These are phyloP conservation scores for Erodium trifolium DNA, from an alignment of 441 rosid species.

Conservation along the genomic window DNA sequence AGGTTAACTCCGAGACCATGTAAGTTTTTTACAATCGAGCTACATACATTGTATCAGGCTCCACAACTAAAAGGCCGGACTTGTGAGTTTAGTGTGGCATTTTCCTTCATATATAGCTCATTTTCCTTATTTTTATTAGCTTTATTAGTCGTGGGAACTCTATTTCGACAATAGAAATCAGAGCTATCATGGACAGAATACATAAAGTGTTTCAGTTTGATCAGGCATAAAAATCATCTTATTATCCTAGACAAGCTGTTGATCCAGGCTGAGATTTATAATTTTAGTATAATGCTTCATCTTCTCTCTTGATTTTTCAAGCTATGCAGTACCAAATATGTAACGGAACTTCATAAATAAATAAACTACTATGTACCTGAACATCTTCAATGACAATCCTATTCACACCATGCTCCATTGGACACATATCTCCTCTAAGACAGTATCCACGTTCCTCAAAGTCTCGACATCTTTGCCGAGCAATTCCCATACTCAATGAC, in stretches of 20 bases:
- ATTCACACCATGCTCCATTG: slow-evolving; percentile 99
- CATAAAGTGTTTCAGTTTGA: slow-evolving; percentile 5
- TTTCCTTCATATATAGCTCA: too few species aligned
- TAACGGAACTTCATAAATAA: background rate
- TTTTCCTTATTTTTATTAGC: too few species aligned
- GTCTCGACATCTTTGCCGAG: slow-evolving; percentile 84
- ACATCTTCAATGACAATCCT: slow-evolving; percentile 98
- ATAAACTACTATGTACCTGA: slow-evolving; percentile 47
- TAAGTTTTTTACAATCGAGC: too few species aligned
- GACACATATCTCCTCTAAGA: slow-evolving; percentile 98
- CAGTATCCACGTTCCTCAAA: slow-evolving; percentile 99
- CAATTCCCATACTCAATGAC: slow-evolving; percentile 65
- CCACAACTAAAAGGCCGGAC: too few species aligned
- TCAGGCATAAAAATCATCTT: background rate
- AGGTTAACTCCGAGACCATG: too few species aligned
- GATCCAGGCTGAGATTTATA: background rate
- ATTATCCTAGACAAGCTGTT: background rate
- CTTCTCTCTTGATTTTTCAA: background rate
- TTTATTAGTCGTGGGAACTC: too few species aligned
- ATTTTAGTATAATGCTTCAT: background rate
- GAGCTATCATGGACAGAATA: too few species aligned
- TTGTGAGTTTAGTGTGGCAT: too few species aligned
- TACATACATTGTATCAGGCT: too few species aligned
- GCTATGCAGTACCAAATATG: background rate
- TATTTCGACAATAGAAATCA: too few species aligned